A percentile compares a stretch with the other conserved stretches of the same genome.
Evolutionary conservation across 768 basidiomycete species (phyloP).

Genomic region (Serendipita sp.): DNA sequence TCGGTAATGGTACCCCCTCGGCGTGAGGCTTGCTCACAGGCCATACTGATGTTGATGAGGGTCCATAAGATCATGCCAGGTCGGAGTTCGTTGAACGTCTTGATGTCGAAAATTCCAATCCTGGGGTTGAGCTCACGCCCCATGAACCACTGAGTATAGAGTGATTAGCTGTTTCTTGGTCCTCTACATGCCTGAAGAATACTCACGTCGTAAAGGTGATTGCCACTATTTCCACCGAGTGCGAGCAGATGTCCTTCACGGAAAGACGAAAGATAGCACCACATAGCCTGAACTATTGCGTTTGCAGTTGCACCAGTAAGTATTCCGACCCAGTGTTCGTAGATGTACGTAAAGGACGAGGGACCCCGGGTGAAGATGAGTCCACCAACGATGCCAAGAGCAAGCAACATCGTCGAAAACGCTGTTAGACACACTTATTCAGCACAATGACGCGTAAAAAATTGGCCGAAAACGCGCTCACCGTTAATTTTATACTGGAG

Average conservation of each 20-base stretch:
- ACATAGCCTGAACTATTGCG: constrained; percentile 57
- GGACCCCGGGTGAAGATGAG: constrained; percentile 60
- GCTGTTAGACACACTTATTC: constrained; percentile 30
- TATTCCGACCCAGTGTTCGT: constrained; percentile 85
- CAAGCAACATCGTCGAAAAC: constrained; percentile 71
- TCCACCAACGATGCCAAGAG: constrained; percentile 58
- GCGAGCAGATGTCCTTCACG: constrained; percentile 57
- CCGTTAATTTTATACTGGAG: constrained; percentile 93
- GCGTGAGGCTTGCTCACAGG: constrained; percentile 76
- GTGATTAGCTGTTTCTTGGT: not conserved
- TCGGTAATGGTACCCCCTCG: constrained; percentile 40
- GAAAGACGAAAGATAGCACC: constrained; percentile 56
- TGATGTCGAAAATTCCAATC: constrained; percentile 60
- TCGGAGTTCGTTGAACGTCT: constrained; percentile 69
- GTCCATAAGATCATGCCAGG: constrained; percentile 92
- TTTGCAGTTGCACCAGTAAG: constrained; percentile 68
- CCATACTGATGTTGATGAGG: constrained; percentile 77
- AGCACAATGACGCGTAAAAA: not conserved
- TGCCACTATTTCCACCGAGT: constrained; percentile 79
- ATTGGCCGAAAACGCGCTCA: constrained; percentile 21
- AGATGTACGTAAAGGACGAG: constrained; percentile 71
- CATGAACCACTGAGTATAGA: constrained; percentile 59
- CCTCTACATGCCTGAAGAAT: constrained; percentile 5
- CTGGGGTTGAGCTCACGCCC: constrained; percentile 87
- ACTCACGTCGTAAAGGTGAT: constrained; percentile 78